A percentile compares a stretch with the other conserved stretches of the same genome.
phyloP scores from a whole-genome alignment of 257 asterid species.

The Misopates orontium region DNA sequence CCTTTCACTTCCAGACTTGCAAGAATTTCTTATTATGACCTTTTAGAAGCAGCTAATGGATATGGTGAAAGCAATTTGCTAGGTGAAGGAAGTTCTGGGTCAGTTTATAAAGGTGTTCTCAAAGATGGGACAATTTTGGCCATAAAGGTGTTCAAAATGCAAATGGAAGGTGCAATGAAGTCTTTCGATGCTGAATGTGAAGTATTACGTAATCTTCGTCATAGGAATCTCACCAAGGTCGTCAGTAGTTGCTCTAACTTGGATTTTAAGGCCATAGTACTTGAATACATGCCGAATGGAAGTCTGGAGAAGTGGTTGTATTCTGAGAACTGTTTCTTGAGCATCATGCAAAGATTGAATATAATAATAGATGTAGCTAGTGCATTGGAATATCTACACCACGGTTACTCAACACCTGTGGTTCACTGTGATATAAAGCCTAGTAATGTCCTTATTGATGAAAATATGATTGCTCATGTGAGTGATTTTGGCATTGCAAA shows the following conservation, averaged over 20 bases:
- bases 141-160: constrained; percentile 35
- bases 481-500: constrained; percentile 40
- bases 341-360: constrained; percentile 23
- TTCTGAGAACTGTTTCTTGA: constrained; percentile 18
- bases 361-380: constrained; percentile 42
- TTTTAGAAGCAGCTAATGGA: constrained; percentile 11
- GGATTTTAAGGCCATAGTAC: constrained; percentile 36
- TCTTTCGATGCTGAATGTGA: constrained; percentile 38
- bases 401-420: constrained; percentile 29
- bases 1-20: not conserved
- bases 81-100: constrained; percentile 7
- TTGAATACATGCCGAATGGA: constrained; percentile 39
- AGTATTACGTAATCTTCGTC: constrained; percentile 33
- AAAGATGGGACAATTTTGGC: constrained; percentile 24
- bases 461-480: constrained; percentile 34
- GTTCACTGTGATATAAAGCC: constrained; percentile 41
- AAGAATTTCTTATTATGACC: constrained; percentile 16
- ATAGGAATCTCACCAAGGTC: constrained; percentile 35
- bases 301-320: constrained; percentile 41
- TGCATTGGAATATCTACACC: constrained; percentile 34
- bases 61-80: constrained; percentile 20
- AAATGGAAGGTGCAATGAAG: constrained; percentile 28
- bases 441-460: constrained; percentile 35
- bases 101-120: constrained; percentile 16
- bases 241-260: constrained; percentile 35